phyloP scores from a whole-genome alignment of 257 asterid species.

The Forsythia viridissima region DNA sequence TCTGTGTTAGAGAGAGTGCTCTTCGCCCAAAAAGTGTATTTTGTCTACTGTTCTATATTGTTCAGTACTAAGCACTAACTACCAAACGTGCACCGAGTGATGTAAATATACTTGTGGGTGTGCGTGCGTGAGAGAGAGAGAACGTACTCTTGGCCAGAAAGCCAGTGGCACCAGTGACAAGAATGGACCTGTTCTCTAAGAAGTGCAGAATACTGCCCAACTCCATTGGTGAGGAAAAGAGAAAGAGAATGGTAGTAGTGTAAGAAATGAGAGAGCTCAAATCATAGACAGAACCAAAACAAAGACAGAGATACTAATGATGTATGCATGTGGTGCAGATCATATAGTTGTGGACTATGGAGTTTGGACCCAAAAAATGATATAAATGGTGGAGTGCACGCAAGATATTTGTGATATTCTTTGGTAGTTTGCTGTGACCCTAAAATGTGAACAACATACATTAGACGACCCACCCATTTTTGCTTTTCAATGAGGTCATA shows the following conservation, averaged over 20 bases:
- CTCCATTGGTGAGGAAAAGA: slow-evolving; percentile 17
- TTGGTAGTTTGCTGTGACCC: neutral
- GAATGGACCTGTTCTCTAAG: slow-evolving; percentile 29
- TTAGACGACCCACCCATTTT: neutral
- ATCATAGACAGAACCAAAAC: neutral
- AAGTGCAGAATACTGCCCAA: slow-evolving; percentile 28
- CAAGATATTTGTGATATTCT: neutral
- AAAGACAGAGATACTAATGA: neutral
- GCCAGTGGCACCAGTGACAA: slow-evolving; percentile 40
- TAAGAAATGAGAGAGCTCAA: neutral
- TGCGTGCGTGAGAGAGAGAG: neutral
- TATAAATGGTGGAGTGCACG: neutral
- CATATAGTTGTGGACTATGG: neutral
- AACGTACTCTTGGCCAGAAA: slow-evolving; percentile 31
- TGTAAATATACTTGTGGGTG: neutral
- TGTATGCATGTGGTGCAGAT: neutral
- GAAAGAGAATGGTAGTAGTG: neutral
- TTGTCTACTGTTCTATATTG: too few relatives aligned
- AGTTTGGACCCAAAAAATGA: neutral
- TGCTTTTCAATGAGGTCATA: neutral
- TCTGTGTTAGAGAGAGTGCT: neutral
- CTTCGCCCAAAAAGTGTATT: neutral
- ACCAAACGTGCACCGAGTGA: neutral
- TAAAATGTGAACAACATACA: neutral
- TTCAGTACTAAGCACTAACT: too few relatives aligned